Evolutionary conservation across 306 rosid species (phyloP).

Genomic region (Argentina anserina): DNA sequence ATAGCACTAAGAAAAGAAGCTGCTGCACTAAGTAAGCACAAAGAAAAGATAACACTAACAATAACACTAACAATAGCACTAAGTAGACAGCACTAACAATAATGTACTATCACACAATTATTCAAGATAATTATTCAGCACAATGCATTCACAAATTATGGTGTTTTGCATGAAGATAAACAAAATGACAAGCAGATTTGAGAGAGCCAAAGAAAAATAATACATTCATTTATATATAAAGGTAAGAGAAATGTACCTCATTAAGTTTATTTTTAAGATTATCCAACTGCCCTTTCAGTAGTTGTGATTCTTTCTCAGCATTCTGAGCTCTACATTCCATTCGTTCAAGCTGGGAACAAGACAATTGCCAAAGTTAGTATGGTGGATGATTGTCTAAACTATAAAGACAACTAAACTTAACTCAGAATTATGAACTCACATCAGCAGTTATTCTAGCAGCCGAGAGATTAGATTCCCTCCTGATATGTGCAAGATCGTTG

Average conservation of each 20-base stretch:
- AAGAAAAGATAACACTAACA: no score
- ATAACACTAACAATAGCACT: no score
- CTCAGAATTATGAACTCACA: slow-evolving; percentile 43
- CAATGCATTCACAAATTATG: background rate
- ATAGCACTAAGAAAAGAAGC: no score
- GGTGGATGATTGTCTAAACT: background rate
- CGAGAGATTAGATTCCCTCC: slow-evolving; percentile 69
- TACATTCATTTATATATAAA: background rate
- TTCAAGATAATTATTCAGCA: slow-evolving; percentile 8
- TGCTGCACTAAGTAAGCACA: no score
- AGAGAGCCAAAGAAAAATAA: background rate
- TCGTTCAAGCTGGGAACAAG: slow-evolving; percentile 59
- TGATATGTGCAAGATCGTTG: slow-evolving; percentile 53
- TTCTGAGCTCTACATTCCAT: slow-evolving; percentile 70
- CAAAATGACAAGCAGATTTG: slow-evolving; percentile 14
- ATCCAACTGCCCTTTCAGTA: slow-evolving; percentile 64
- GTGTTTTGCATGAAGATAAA: slow-evolving; percentile 11
- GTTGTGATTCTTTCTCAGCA: slow-evolving; percentile 71
- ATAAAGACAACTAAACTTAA: slow-evolving; percentile 9
- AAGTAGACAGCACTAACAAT: no score
- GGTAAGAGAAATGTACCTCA: slow-evolving; percentile 51
- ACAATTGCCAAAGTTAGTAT: slow-evolving; percentile 22
- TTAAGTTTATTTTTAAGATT: slow-evolving; percentile 55
- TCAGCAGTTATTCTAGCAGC: slow-evolving; percentile 58
- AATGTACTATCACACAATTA: slow-evolving; percentile 10